These are phyloP conservation scores for Pyricularia pennisetigena DNA, from an alignment of 2,329 filamentous ascomycete genomes.

Conservation along the genomic window DNA sequence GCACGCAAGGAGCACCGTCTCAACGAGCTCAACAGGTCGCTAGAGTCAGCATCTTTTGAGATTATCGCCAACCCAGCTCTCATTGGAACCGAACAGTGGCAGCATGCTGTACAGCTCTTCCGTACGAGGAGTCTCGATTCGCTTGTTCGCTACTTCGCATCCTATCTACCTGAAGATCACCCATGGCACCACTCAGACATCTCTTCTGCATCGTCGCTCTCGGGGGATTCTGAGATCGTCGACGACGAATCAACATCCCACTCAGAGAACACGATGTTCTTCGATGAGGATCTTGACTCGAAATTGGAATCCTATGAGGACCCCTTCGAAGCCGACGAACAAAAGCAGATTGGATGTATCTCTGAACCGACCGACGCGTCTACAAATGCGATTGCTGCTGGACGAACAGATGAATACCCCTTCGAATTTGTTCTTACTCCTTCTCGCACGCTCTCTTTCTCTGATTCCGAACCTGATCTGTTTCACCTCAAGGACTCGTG, in stretches of 20 bases:
- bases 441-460: slow-evolving; percentile 41
- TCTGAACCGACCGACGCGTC: slow-evolving; percentile 40
- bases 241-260: slow-evolving; percentile 22
- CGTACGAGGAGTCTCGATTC: slow-evolving; percentile 49
- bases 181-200: slow-evolving; percentile 25
- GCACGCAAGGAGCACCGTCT: slow-evolving; percentile 44
- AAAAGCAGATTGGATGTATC: slow-evolving; percentile 22
- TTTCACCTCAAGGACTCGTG: slow-evolving; percentile 21
- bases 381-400: slow-evolving; percentile 31
- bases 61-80: slow-evolving; percentile 50
- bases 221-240: slow-evolving; percentile 26
- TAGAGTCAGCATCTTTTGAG: slow-evolving; percentile 48
- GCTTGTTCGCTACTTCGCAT: slow-evolving; percentile 49
- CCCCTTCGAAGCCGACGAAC: slow-evolving; percentile 26
- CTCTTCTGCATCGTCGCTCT: slow-evolving; percentile 14
- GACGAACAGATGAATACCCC: slow-evolving; percentile 23
- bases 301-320: slow-evolving; percentile 19
- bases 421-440: slow-evolving; percentile 27
- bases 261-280: slow-evolving; percentile 20
- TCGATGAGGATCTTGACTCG: slow-evolving; percentile 29
- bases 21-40: slow-evolving; percentile 42
- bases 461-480: slow-evolving; percentile 35
- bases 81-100: slow-evolving; percentile 50
- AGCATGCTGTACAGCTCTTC: slow-evolving; percentile 47
- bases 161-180: slow-evolving; percentile 44